Conservation (phyloP, 306 rosid species). For the Erythrophleum fordii region DNA sequence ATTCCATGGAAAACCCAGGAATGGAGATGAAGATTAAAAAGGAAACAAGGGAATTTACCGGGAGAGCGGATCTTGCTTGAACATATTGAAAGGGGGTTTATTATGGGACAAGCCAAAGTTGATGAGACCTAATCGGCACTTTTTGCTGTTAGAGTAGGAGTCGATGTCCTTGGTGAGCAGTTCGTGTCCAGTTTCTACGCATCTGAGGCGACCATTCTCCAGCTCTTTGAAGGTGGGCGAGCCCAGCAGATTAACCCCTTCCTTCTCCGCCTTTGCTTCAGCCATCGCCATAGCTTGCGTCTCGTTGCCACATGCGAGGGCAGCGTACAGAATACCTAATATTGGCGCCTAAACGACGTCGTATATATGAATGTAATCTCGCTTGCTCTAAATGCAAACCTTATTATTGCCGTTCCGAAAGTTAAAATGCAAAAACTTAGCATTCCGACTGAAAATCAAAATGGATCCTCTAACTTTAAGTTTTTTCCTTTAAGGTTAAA, state of each 20-base stretch:
- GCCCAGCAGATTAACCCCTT: constrained; percentile 75
- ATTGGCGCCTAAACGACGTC: neutral
- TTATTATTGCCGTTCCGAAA: no score
- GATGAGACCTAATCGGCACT: constrained; percentile 90
- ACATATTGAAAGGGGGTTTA: constrained; percentile 82
- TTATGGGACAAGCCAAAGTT: constrained; percentile 63
- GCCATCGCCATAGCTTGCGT: constrained; percentile 46
- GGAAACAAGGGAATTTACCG: constrained; percentile 49
- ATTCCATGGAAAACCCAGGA: neutral
- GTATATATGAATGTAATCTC: neutral
- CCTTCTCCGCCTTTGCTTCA: constrained; percentile 53
- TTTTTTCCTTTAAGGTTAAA: no score
- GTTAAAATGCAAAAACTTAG: no score
- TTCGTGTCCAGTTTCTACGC: constrained; percentile 88
- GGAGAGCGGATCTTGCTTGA: constrained; percentile 77
- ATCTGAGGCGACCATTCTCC: constrained; percentile 76
- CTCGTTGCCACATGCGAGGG: neutral
- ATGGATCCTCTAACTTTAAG: no score
- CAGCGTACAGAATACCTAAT: neutral
- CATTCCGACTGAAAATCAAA: no score
- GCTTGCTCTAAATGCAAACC: no score
- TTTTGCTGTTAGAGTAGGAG: constrained; percentile 72
- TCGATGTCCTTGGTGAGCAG: constrained; percentile 65
- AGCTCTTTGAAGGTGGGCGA: constrained; percentile 74
- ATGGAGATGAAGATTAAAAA: neutral